phyloP scores from a whole-genome alignment of 306 rosid species.

The Medicago ruthenica region DNA sequence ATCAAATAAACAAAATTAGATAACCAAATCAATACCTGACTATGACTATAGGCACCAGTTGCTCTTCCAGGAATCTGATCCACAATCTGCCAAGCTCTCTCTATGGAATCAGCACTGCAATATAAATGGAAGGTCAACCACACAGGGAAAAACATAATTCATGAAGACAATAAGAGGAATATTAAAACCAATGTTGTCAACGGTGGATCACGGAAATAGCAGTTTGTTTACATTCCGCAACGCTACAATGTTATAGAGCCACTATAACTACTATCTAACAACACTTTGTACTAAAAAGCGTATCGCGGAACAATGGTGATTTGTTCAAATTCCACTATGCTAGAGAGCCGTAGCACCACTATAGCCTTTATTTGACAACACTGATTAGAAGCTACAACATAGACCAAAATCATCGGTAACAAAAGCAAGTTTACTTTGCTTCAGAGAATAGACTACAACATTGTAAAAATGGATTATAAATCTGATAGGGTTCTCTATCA shows the following conservation, averaged over 20 bases:
- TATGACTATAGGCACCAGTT: constrained; percentile 95
- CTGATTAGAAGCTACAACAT: not conserved
- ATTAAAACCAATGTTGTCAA: not conserved
- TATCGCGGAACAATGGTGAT: not conserved
- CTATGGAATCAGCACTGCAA: constrained; percentile 76
- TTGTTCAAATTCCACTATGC: not conserved
- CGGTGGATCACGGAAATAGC: not conserved
- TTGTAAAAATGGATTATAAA: constrained; percentile 23
- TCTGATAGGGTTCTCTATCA: not conserved
- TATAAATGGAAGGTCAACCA: constrained; percentile 27
- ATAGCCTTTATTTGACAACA: not conserved
- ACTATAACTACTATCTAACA: not conserved
- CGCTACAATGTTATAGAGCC: not conserved
- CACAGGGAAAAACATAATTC: not conserved
- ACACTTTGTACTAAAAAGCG: not conserved
- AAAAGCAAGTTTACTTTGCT: constrained; percentile 11
- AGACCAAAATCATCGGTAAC: constrained; percentile 2
- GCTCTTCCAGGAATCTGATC: constrained; percentile 94
- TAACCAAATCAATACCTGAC: constrained; percentile 64
- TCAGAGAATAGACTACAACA: constrained; percentile 4
- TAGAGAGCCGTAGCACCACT: not conserved
- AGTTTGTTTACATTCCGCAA: not conserved
- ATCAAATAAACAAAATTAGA: constrained; percentile 20
- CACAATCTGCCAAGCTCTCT: constrained; percentile 79
- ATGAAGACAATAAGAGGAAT: not conserved